Evolutionary conservation across 2,329 filamentous ascomycete species (phyloP).

Genomic region (Microcyclosporella mali): DNA sequence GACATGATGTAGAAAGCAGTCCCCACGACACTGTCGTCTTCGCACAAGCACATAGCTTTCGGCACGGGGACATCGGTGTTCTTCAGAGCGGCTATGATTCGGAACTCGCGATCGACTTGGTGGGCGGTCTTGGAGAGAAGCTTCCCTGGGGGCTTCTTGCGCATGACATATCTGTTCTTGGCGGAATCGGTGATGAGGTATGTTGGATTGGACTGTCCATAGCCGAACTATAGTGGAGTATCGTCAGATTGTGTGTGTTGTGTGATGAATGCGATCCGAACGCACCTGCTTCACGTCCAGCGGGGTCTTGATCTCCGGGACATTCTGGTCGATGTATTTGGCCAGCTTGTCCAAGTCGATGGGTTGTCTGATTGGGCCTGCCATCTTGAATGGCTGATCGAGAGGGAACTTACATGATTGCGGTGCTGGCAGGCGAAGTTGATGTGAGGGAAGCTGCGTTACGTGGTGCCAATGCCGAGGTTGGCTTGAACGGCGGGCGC

Average conservation of each 20-base stretch:
- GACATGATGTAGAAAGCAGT: conserved; percentile 98
- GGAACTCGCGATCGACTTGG: conserved; percentile 92
- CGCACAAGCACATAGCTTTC: conserved; percentile 74
- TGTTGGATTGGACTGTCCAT: conserved; percentile 94
- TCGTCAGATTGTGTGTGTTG: not conserved
- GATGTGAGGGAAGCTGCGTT: too few species aligned
- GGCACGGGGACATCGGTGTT: conserved; percentile 80
- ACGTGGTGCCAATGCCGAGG: too few species aligned
- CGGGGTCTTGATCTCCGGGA: conserved; percentile 77
- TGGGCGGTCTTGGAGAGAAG: conserved; percentile 91
- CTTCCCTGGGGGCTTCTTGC: conserved; percentile 95
- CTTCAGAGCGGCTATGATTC: conserved; percentile 77
- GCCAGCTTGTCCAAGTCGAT: conserved; percentile 78
- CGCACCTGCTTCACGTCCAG: conserved; percentile 81
- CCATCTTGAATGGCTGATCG: conserved; percentile 50
- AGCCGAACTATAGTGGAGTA: conserved; percentile 70
- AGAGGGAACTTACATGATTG: conserved; percentile 9
- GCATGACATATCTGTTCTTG: conserved; percentile 72
- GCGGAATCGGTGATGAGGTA: conserved; percentile 77
- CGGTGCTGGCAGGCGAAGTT: not conserved
- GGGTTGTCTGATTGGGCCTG: conserved; percentile 80
- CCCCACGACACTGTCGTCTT: conserved; percentile 71
- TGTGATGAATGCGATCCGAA: not conserved
- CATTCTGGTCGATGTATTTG: conserved; percentile 67
- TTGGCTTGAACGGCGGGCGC: too few species aligned